phyloP scores from a whole-genome alignment of 192 early-diverging fungal species.

The Allomyces macrogynus region DNA sequence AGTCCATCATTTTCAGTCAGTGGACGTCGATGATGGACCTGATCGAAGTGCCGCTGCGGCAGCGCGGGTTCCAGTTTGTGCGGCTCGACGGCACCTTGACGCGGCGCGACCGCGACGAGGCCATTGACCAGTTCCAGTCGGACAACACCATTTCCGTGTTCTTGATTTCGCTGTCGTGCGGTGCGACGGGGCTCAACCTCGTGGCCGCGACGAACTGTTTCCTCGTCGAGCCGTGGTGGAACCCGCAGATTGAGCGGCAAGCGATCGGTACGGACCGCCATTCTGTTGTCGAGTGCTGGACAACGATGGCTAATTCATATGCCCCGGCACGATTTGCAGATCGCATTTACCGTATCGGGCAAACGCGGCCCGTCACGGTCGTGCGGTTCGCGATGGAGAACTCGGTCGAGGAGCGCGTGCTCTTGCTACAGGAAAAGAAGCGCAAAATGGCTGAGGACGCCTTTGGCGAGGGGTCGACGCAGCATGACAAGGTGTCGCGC shows the following conservation, averaged over 20 bases:
- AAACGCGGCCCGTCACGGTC: slow-evolving; percentile 17
- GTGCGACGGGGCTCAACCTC: slow-evolving; percentile 24
- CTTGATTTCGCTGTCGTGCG: slow-evolving; percentile 7
- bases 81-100: slow-evolving; percentile 22
- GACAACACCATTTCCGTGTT: slow-evolving; percentile 6
- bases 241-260: slow-evolving; percentile 18
- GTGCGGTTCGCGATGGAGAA: slow-evolving; percentile 16
- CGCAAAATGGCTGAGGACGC: background rate
- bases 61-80: slow-evolving; percentile 12
- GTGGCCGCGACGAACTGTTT: slow-evolving; percentile 13
- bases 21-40: slow-evolving; percentile 18
- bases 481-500: background rate
- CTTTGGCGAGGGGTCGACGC: background rate
- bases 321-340: slow-evolving; percentile 12
- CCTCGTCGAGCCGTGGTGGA: slow-evolving; percentile 30
- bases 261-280: background rate
- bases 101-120: slow-evolving; percentile 5
- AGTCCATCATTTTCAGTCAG: background rate
- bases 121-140: slow-evolving; percentile 6
- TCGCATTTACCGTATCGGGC: slow-evolving; percentile 24
- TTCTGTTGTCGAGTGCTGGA: background rate
- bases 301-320: too few relatives aligned
- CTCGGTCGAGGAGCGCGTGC: slow-evolving; percentile 6
- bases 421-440: slow-evolving; percentile 7
- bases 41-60: slow-evolving; percentile 8